Evolutionary conservation across 2,329 filamentous ascomycete species (phyloP).

Genomic region (Xylariaceae sp.): DNA sequence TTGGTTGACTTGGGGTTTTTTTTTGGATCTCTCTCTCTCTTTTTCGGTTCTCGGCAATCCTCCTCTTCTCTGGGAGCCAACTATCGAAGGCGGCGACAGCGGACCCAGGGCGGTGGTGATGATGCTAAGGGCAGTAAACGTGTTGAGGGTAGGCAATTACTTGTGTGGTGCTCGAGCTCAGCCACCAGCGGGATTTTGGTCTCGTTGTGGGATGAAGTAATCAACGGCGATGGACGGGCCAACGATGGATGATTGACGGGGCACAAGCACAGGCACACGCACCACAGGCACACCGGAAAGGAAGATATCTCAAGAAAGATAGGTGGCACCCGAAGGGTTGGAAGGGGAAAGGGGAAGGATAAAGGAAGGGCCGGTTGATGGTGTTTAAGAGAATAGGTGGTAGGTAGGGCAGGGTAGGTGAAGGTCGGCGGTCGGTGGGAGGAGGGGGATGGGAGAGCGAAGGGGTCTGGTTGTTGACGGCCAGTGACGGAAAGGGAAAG

Average conservation of each 20-base stretch:
- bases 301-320: slow-evolving; percentile 31
- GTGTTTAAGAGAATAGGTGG: slow-evolving; percentile 21
- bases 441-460: slow-evolving; percentile 32
- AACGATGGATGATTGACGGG: slow-evolving; percentile 27
- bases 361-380: slow-evolving; percentile 34
- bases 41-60: slow-evolving; percentile 25
- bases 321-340: slow-evolving; percentile 32
- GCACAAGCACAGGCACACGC: slow-evolving; percentile 19
- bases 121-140: slow-evolving; percentile 15
- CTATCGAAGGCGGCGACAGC: slow-evolving; percentile 5
- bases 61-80: slow-evolving; percentile 3
- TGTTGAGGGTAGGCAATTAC: slow-evolving; percentile 6
- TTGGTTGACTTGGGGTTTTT: slow-evolving; percentile 13
- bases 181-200: slow-evolving; percentile 19
- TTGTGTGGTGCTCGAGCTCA: slow-evolving; percentile 18
- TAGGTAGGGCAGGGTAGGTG: not conserved
- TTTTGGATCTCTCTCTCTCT: slow-evolving; percentile 29
- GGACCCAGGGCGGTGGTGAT: slow-evolving; percentile 16
- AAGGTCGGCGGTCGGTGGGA: slow-evolving; percentile 20
- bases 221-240: slow-evolving; percentile 28
- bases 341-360: slow-evolving; percentile 32
- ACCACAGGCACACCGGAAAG: slow-evolving; percentile 29
- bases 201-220: slow-evolving; percentile 16
- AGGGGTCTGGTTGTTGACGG: slow-evolving; percentile 20
- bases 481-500: slow-evolving; percentile 3